phyloP scores from a whole-genome alignment of 2,329 filamentous ascomycete genomes.

The Calonectria multiphialidica region DNA sequence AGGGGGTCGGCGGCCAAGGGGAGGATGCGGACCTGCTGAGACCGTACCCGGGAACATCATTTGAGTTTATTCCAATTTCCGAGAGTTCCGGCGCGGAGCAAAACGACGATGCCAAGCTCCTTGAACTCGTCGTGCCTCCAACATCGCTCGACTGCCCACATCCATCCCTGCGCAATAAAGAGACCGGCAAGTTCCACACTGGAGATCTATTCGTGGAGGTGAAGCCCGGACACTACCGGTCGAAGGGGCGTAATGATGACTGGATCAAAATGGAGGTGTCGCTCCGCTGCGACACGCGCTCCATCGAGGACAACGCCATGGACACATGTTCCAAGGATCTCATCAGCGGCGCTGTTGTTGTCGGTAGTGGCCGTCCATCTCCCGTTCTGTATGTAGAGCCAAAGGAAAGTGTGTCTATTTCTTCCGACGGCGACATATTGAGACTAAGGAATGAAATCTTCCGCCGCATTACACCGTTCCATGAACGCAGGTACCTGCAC shows the following conservation, averaged over 20 bases:
- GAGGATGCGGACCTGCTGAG: neutral
- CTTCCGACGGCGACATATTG: neutral
- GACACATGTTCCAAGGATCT: constrained; percentile 34
- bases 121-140: constrained; percentile 27
- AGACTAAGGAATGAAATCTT: constrained; percentile 28
- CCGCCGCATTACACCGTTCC: constrained; percentile 32
- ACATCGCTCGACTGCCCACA: constrained; percentile 32
- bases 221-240: constrained; percentile 30
- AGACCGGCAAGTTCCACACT: constrained; percentile 38
- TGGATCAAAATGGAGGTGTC: constrained; percentile 43
- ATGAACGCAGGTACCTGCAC: constrained; percentile 35
- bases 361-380: constrained; percentile 33
- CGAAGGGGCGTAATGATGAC: constrained; percentile 35
- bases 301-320: constrained; percentile 36
- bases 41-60: neutral
- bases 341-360: constrained; percentile 29
- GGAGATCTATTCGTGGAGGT: constrained; percentile 41
- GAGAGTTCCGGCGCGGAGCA: neutral
- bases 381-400: constrained; percentile 35
- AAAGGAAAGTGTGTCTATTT: neutral
- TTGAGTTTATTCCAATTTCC: constrained; percentile 24
- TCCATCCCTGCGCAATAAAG: constrained; percentile 3
- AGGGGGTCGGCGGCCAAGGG: neutral
- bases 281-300: constrained; percentile 33
- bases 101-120: neutral